Conservation (phyloP, 805 yeast genomes). For the Metschnikowia orientalis region DNA sequence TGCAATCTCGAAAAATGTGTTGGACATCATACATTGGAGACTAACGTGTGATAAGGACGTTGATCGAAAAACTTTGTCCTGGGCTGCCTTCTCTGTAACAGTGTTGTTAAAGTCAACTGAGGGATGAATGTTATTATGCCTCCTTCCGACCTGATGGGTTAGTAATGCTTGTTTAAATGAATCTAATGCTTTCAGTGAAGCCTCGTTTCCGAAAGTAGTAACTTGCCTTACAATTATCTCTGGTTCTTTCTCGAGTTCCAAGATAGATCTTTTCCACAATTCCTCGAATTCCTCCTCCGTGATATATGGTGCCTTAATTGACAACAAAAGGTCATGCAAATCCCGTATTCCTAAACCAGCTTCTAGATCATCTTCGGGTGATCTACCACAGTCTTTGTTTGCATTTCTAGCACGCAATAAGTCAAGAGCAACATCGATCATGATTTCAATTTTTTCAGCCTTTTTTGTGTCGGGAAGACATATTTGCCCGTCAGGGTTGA, state of each 20-base stretch:
- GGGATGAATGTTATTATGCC: slow-evolving; percentile 19
- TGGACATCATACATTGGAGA: slow-evolving; percentile 52
- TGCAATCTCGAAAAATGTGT: slow-evolving; percentile 42
- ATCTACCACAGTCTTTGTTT: slow-evolving; percentile 52
- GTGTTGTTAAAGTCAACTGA: slow-evolving; percentile 36
- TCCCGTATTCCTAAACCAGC: slow-evolving; percentile 51
- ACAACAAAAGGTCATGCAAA: slow-evolving; percentile 47
- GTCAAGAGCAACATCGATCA: slow-evolving; percentile 63
- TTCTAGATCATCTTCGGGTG: slow-evolving; percentile 35
- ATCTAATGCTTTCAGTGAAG: not conserved
- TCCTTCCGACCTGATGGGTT: slow-evolving; percentile 25
- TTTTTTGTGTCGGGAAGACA: slow-evolving; percentile 75
- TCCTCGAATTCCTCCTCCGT: slow-evolving; percentile 66
- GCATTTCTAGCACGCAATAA: slow-evolving; percentile 69
- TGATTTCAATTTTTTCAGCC: slow-evolving; percentile 60
- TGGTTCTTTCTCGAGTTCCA: slow-evolving; percentile 60
- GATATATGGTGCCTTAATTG: slow-evolving; percentile 44
- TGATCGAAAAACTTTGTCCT: slow-evolving; percentile 63
- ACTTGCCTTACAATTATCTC: slow-evolving; percentile 79
- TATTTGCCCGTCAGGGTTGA: slow-evolving; percentile 42
- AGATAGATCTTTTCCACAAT: slow-evolving; percentile 63
- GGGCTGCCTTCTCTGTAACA: slow-evolving; percentile 33
- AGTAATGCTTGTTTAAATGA: no score
- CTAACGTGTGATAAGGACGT: slow-evolving; percentile 63
- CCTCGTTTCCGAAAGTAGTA: slow-evolving; percentile 17